Percentiles rank a stretch among this genome's conserved stretches.
Conservation (phyloP, 2,329 filamentous ascomycete species). For the Fusarium drepaniforme region DNA sequence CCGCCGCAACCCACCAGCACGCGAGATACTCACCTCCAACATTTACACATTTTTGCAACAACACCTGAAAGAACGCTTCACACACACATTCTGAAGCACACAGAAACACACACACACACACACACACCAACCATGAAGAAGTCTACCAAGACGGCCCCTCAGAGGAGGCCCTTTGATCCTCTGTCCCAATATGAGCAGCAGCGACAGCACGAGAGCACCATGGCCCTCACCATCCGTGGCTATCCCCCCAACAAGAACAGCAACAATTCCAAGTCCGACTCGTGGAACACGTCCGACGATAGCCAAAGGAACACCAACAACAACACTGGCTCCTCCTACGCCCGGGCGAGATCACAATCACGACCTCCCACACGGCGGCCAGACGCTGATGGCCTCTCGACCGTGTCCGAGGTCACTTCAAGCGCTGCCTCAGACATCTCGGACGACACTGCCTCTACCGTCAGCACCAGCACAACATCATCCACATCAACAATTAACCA, state of each 20-base stretch:
- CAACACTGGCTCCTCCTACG: constrained; percentile 19
- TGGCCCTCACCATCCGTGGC: constrained; percentile 43
- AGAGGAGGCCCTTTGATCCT: constrained; percentile 32
- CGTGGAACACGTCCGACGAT: constrained; percentile 29
- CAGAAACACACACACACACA: too few species aligned
- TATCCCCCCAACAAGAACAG: constrained; percentile 37
- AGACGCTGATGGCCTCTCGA: constrained; percentile 40
- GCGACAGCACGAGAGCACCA: constrained; percentile 36
- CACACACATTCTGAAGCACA: neutral
- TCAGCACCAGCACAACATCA: constrained; percentile 9
- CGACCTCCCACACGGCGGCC: constrained; percentile 30
- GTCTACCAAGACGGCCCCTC: constrained; percentile 28
- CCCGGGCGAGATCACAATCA: constrained; percentile 37
- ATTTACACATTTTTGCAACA: neutral
- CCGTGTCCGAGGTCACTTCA: constrained; percentile 39
- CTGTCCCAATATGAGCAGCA: constrained; percentile 38
- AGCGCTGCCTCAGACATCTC: constrained; percentile 18
- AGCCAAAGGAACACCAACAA: constrained; percentile 24
- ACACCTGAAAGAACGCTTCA: constrained; percentile 16
- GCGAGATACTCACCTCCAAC: constrained; percentile 9
- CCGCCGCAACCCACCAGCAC: constrained; percentile 24
- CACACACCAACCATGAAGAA: constrained; percentile 26
- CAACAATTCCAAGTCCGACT: constrained; percentile 31
- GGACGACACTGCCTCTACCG: constrained; percentile 14
- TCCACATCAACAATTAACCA: constrained; percentile 17